phyloP scores from a whole-genome alignment of 2,329 filamentous ascomycete genomes.

The Claviceps digitariae region DNA sequence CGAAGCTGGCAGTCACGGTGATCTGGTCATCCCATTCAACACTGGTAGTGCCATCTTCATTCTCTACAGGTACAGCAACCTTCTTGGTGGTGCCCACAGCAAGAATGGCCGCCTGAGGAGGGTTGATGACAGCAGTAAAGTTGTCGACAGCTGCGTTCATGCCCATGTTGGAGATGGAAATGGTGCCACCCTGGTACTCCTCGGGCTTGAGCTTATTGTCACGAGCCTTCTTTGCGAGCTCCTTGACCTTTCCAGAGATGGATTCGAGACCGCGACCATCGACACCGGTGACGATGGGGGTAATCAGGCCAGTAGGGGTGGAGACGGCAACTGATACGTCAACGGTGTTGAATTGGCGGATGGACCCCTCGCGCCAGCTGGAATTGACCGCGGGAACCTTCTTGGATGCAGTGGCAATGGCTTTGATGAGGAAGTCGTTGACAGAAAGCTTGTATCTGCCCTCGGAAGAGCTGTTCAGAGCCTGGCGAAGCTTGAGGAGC shows the following conservation, averaged over 20 bases:
- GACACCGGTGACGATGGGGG: conserved; percentile 86
- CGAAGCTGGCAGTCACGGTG: conserved; percentile 85
- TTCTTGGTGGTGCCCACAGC: conserved; percentile 92
- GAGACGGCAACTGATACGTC: conserved; percentile 94
- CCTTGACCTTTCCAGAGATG: conserved; percentile 86
- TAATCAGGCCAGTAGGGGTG: conserved; percentile 88
- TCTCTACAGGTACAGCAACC: conserved; percentile 78
- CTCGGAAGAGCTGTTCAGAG: conserved; percentile 75
- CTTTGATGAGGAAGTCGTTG: conserved; percentile 99
- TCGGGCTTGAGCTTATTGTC: conserved; percentile 99
- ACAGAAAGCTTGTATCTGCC: conserved; percentile 99
- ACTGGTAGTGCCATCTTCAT: conserved; percentile 60
- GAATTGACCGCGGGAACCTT: conserved; percentile 96
- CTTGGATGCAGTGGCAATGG: conserved; percentile 71
- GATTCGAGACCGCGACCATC: conserved; percentile 74
- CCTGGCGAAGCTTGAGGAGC: conserved; percentile 89
- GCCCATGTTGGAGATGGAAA: conserved; percentile 99
- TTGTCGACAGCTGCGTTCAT: conserved; percentile 96
- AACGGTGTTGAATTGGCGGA: conserved; percentile 85
- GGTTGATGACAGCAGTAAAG: conserved; percentile 98
- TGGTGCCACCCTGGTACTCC: conserved; percentile 97
- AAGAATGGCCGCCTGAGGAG: conserved; percentile 88
- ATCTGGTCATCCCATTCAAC: conserved; percentile 97
- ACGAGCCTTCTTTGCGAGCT: conserved; percentile 88
- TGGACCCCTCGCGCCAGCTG: conserved; percentile 79